Percentiles rank a stretch among this genome's conserved stretches.
These are phyloP conservation scores for Cardamine chenopodiifolia DNA, from an alignment of 345 rosid species.

Conservation along the genomic window DNA sequence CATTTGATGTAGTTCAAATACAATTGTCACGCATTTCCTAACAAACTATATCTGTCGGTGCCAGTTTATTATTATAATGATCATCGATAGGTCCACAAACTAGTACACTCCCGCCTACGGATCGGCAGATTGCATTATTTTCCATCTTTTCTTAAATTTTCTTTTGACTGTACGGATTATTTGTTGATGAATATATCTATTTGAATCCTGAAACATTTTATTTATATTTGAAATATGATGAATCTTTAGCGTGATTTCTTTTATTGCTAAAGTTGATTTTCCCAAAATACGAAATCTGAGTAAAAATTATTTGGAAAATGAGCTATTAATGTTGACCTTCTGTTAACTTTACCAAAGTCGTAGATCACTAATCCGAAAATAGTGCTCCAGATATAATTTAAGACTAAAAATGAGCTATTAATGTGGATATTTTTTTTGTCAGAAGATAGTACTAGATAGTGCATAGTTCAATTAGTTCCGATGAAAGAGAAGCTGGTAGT, in stretches of 20 bases:
- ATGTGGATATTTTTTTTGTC: too few relatives aligned
- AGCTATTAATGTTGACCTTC: background rate
- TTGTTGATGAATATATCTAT: background rate
- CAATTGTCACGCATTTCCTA: background rate
- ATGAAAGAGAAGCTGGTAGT: conserved; percentile 3
- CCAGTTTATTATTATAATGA: background rate
- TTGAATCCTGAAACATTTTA: background rate
- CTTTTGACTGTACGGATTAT: background rate
- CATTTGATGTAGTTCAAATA: background rate
- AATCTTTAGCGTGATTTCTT: background rate
- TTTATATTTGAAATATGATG: background rate
- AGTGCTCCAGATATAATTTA: background rate
- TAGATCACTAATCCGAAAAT: background rate
- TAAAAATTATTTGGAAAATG: background rate
- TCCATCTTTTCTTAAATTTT: too few relatives aligned
- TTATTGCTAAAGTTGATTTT: too few relatives aligned
- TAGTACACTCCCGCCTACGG: background rate
- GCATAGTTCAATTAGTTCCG: background rate
- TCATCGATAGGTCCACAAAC: background rate
- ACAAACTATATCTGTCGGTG: background rate
- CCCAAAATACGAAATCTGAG: too few relatives aligned
- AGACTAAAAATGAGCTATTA: background rate
- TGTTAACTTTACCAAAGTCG: background rate
- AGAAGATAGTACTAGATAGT: background rate
- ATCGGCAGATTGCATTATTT: background rate